A percentile compares a stretch with the other conserved stretches of the same genome.
phyloP scores from a whole-genome alignment of 1,284 basidiomycete species.

The Peniophora sp. region DNA sequence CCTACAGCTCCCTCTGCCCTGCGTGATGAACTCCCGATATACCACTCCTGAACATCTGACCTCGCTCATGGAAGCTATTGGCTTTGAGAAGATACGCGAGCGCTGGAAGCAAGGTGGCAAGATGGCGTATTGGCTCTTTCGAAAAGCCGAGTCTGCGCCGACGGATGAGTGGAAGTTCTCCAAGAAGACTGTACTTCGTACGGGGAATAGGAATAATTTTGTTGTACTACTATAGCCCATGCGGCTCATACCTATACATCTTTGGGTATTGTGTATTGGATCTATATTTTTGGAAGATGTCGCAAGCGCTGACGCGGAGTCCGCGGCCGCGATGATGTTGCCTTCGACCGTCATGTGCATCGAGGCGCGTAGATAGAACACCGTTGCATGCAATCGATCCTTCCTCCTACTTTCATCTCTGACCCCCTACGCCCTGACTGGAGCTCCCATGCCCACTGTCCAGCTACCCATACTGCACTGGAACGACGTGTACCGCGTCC shows the following conservation, averaged over 20 bases:
- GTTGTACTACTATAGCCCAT: slow-evolving; percentile 34
- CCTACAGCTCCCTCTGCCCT: slow-evolving; percentile 71
- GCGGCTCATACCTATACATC: no score
- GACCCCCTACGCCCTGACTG: background rate
- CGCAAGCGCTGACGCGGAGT: no score
- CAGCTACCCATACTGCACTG: slow-evolving; percentile 43
- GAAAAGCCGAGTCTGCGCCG: slow-evolving; percentile 25
- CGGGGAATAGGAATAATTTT: slow-evolving; percentile 79
- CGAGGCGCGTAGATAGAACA: no score
- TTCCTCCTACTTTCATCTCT: background rate
- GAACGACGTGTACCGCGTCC: slow-evolving; percentile 74
- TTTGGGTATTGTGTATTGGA: no score
- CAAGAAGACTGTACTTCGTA: slow-evolving; percentile 53
- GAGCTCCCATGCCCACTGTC: slow-evolving; percentile 1
- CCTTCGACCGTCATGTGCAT: no score
- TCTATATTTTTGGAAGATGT: no score
- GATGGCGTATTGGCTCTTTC: slow-evolving; percentile 72
- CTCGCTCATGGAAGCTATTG: slow-evolving; percentile 52
- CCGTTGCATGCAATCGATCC: no score
- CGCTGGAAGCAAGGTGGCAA: slow-evolving; percentile 62
- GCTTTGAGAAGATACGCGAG: slow-evolving; percentile 53
- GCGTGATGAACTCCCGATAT: slow-evolving; percentile 79
- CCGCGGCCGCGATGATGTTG: no score
- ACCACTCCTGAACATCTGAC: slow-evolving; percentile 52
- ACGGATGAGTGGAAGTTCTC: slow-evolving; percentile 23